These are phyloP conservation scores for Pythium pyrilobum DNA, from an alignment of 352 stramenopile genomes.

Conservation along the genomic window DNA sequence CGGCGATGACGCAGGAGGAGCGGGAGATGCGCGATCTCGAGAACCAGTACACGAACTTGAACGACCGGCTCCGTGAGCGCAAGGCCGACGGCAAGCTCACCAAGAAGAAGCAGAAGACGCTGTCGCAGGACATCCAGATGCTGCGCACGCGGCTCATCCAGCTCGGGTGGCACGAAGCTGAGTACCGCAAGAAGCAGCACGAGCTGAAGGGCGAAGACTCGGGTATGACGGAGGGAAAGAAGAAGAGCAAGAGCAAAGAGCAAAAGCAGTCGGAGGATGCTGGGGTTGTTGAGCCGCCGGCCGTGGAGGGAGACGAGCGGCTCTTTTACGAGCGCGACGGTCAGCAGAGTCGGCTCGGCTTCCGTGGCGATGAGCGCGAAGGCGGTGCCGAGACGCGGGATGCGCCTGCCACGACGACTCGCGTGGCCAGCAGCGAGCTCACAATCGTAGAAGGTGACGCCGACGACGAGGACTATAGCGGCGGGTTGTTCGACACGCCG, in stretches of 20 bases:
- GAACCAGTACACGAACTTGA: conserved; percentile 32
- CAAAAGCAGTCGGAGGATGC: background rate
- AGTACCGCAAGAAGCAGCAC: conserved; percentile 31
- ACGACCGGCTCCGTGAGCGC: conserved; percentile 21
- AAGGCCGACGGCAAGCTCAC: conserved; percentile 42
- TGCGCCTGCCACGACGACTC: no score
- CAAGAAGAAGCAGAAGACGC: conserved; percentile 52
- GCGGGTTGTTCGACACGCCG: conserved; percentile 19
- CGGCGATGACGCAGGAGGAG: conserved; percentile 30
- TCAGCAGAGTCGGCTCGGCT: conserved; percentile 13
- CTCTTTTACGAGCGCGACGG: conserved; percentile 13
- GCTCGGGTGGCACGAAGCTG: conserved; percentile 23
- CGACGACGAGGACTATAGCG: conserved; percentile 15
- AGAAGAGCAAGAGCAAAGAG: background rate
- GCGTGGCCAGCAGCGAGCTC: no score
- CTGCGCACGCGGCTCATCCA: conserved; percentile 18
- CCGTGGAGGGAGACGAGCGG: background rate
- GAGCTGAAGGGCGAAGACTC: background rate
- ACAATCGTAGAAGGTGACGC: conserved; percentile 2
- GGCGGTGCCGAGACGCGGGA: background rate
- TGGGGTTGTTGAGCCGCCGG: background rate
- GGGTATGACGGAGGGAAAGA: conserved; percentile 13
- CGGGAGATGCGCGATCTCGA: conserved; percentile 44
- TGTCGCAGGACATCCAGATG: conserved; percentile 22
- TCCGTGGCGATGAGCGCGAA: conserved; percentile 4